Evolutionary conservation across 306 rosid genomes (phyloP).

Genomic region (Ormosia semicastrata): DNA sequence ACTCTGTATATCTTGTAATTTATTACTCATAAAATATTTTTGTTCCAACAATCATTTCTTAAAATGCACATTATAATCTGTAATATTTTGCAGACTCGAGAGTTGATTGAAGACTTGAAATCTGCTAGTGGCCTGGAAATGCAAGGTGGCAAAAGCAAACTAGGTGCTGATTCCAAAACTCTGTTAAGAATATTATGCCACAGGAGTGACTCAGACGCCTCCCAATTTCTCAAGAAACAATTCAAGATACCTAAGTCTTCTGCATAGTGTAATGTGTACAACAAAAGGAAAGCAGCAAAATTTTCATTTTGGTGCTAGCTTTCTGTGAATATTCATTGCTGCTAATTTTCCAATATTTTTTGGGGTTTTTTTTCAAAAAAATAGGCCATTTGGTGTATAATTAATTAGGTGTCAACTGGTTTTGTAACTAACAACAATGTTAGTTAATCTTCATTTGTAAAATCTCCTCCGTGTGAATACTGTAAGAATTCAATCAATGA

Average conservation of each 20-base stretch:
- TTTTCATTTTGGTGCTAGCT: conserved; percentile 22
- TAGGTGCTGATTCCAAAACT: conserved; percentile 91
- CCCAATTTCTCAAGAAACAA: conserved; percentile 92
- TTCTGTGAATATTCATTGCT: conserved; percentile 42
- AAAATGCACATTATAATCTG: background rate
- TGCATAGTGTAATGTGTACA: conserved; percentile 43
- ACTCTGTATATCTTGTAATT: background rate
- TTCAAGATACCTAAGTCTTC: conserved; percentile 85
- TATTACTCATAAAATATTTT: conserved; percentile 5
- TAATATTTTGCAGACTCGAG: conserved; percentile 71
- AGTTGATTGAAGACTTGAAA: conserved; percentile 85
- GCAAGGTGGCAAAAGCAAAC: conserved; percentile 72
- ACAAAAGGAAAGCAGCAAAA: conserved; percentile 21
- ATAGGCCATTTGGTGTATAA: conserved; percentile 26
- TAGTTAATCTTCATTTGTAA: conserved; percentile 27
- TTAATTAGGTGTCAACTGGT: conserved; percentile 15
- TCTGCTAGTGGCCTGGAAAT: conserved; percentile 60
- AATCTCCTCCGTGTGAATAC: conserved; percentile 38
- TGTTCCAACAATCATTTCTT: background rate
- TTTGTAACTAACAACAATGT: background rate
- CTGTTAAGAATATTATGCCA: conserved; percentile 83
- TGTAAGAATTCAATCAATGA: conserved; percentile 30
- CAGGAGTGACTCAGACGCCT: conserved; percentile 84
- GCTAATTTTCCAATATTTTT: background rate
- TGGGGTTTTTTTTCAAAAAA: background rate